Evolutionary conservation across 805 yeast genomes (phyloP).

Genomic region (Kazachstania kunashirensis): DNA sequence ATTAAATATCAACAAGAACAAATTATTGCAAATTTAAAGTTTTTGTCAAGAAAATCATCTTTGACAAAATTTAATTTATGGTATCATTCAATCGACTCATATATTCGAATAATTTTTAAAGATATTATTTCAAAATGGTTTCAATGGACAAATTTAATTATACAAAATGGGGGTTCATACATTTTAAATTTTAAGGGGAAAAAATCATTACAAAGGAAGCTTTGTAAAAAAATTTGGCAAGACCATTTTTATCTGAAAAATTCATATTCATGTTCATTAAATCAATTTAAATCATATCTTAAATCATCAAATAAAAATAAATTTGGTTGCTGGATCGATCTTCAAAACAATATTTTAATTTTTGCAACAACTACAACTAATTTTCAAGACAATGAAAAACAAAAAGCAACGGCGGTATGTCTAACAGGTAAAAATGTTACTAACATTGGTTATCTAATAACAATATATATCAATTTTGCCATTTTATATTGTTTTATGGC

Average conservation of each 20-base stretch:
- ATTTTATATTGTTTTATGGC: background rate
- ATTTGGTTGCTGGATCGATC: conserved; percentile 5
- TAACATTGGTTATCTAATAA: background rate
- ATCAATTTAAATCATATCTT: background rate
- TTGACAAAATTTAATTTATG: background rate
- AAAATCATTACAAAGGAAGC: background rate
- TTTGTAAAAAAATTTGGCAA: background rate
- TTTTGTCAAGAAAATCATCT: background rate
- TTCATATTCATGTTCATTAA: background rate
- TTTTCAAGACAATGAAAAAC: background rate
- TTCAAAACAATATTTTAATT: conserved; percentile 1
- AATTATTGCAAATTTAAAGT: background rate
- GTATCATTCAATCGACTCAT: background rate
- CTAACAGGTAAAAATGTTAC: background rate
- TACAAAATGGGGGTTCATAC: conserved; percentile 2
- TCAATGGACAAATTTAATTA: conserved; percentile 2
- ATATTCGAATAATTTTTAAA: background rate
- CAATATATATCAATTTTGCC: background rate
- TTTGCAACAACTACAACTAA: background rate
- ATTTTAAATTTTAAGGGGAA: background rate
- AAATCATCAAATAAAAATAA: background rate
- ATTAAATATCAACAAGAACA: background rate
- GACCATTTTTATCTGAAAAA: background rate
- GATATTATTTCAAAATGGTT: conserved; percentile 3
- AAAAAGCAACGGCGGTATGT: background rate